These are phyloP conservation scores for Gossypium trilobum DNA, from an alignment of 441 rosid species.

Conservation along the genomic window DNA sequence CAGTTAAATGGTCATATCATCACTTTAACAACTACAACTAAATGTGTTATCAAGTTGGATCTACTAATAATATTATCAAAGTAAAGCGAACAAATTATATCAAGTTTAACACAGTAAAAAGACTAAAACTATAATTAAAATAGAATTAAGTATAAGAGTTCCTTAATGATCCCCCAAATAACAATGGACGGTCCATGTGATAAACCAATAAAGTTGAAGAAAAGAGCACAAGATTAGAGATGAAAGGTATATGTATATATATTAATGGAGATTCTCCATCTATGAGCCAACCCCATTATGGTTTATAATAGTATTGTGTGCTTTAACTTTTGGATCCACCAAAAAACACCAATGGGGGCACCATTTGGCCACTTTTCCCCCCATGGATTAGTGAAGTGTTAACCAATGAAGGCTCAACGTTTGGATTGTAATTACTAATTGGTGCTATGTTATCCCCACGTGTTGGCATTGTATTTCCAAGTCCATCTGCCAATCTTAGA, in stretches of 20 bases:
- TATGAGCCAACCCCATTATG: conserved; percentile 5
- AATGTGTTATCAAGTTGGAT: no score
- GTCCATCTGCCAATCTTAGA: background rate
- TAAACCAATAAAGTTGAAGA: background rate
- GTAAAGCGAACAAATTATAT: background rate
- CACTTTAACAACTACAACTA: background rate
- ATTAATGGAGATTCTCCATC: background rate
- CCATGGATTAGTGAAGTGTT: conserved; percentile 6
- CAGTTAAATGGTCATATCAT: background rate
- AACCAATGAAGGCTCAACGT: conserved; percentile 16
- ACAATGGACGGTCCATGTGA: background rate
- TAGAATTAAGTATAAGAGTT: background rate
- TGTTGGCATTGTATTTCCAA: conserved; percentile 13
- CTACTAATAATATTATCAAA: no score
- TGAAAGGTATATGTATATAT: background rate
- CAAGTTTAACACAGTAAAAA: background rate
- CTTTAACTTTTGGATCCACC: conserved; percentile 14
- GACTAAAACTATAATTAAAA: background rate
- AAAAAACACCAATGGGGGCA: background rate
- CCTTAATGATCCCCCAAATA: background rate
- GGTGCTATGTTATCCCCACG: conserved; percentile 15
- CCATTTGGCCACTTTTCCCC: background rate
- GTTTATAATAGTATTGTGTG: conserved; percentile 5
- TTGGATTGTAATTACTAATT: background rate
- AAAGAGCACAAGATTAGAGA: background rate